These are phyloP conservation scores for Obelidium mucronatum DNA, from an alignment of 192 early-diverging fungal genomes.

Conservation along the genomic window DNA sequence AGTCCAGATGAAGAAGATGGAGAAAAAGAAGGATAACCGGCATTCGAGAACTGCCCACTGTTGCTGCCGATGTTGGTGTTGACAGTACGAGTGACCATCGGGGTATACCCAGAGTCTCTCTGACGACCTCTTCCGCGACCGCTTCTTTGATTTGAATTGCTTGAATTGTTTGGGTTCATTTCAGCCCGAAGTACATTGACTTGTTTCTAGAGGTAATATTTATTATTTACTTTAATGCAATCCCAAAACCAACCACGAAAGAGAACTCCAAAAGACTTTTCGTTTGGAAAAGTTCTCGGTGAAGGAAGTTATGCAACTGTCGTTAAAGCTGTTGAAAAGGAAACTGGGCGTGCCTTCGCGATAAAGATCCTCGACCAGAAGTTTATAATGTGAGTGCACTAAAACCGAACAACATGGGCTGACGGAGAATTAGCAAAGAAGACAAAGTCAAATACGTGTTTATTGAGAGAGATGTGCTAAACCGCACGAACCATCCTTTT, in stretches of 20 bases:
- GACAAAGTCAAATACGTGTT: conserved; percentile 97
- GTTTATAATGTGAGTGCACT: conserved; percentile 42
- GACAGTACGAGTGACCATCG: too few species aligned
- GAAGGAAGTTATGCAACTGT: conserved; percentile 98
- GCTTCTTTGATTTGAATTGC: too few species aligned
- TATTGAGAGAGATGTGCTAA: conserved; percentile 92
- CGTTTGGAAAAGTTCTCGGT: conserved; percentile 83
- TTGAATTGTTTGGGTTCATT: too few species aligned
- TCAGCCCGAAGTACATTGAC: too few species aligned
- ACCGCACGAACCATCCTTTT: conserved; percentile 84
- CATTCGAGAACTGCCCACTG: too few species aligned
- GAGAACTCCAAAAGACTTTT: conserved; percentile 83
- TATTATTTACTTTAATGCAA: too few species aligned
- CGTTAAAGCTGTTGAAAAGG: conserved; percentile 76
- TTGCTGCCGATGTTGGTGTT: too few species aligned
- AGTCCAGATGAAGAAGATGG: too few species aligned
- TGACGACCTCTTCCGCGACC: too few species aligned
- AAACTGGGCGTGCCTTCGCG: conserved; percentile 76
- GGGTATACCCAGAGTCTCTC: too few species aligned
- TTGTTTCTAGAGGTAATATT: too few species aligned
- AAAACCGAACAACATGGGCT: conserved; percentile 34
- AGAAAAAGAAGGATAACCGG: too few species aligned
- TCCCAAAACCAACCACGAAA: conserved; percentile 58
- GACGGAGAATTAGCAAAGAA: conserved; percentile 78
- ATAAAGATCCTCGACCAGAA: conserved; percentile 81